Conservation (phyloP, 306 rosid genomes). For the Cicer yamashitae region DNA sequence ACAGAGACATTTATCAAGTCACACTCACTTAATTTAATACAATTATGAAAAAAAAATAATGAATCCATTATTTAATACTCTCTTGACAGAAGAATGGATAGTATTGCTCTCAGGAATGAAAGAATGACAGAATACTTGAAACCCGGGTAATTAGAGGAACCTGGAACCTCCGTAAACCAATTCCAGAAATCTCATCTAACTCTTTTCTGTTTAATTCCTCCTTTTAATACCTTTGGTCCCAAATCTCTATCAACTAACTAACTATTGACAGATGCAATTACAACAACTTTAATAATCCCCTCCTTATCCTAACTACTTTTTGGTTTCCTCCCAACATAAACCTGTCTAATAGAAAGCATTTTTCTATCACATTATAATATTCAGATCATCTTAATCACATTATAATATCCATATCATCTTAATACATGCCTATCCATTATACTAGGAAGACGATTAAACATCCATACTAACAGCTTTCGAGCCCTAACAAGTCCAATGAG, state of each 20-base stretch:
- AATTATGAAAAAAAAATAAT: constrained; percentile 14
- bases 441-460: constrained; percentile 8
- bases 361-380: constrained; percentile 18
- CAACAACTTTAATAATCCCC: constrained; percentile 1
- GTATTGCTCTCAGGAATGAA: neutral
- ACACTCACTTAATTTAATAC: constrained; percentile 9
- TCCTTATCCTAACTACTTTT: neutral
- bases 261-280: neutral
- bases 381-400: constrained; percentile 28
- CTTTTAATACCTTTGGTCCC: neutral
- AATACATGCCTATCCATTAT: constrained; percentile 19
- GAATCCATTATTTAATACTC: neutral
- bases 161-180: neutral
- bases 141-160: neutral
- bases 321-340: neutral
- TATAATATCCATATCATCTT: constrained; percentile 29
- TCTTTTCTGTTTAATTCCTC: neutral
- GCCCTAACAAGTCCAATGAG: constrained; percentile 31
- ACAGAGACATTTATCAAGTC: constrained; percentile 23
- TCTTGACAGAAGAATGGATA: neutral
- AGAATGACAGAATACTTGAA: neutral
- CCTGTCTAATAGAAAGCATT: neutral
- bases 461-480: constrained; percentile 20
- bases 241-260: neutral
- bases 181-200: neutral